Evolutionary conservation across 192 early-diverging fungal genomes (phyloP).

Genomic region (Mortierella alpina): DNA sequence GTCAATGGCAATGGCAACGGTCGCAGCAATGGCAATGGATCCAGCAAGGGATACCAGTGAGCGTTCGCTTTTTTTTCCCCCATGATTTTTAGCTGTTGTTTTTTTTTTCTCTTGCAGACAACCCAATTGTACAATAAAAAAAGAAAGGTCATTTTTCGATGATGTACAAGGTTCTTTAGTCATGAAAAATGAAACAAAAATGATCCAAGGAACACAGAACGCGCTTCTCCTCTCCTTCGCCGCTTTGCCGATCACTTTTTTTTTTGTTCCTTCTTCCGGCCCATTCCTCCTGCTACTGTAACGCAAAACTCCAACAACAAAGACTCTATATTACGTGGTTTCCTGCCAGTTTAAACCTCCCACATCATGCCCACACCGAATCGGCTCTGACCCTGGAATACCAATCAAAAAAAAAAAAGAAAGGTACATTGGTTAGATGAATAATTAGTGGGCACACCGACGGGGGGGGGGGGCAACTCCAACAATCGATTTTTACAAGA

Average conservation of each 20-base stretch:
- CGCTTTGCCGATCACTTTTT: neutral
- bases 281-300: neutral
- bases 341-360: slow-evolving; percentile 70
- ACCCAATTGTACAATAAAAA: neutral
- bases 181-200: neutral
- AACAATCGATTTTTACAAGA: neutral
- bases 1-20: neutral
- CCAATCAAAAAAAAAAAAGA: neutral
- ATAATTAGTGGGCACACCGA: slow-evolving; percentile 16
- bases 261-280: neutral
- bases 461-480: slow-evolving; percentile 42
- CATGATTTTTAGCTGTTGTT: neutral
- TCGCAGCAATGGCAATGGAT: slow-evolving; percentile 2
- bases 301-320: neutral
- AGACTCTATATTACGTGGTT: neutral
- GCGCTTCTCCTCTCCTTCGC: too few relatives aligned
- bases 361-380: slow-evolving; percentile 90
- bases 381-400: slow-evolving; percentile 70
- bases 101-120: neutral
- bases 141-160: neutral
- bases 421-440: neutral
- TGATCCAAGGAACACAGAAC: neutral
- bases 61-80: neutral
- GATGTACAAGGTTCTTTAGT: neutral
- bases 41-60: neutral